Evolutionary conservation across 371 early-diverging fungal genomes (phyloP).

Genomic region (Chytridiales sp.): DNA sequence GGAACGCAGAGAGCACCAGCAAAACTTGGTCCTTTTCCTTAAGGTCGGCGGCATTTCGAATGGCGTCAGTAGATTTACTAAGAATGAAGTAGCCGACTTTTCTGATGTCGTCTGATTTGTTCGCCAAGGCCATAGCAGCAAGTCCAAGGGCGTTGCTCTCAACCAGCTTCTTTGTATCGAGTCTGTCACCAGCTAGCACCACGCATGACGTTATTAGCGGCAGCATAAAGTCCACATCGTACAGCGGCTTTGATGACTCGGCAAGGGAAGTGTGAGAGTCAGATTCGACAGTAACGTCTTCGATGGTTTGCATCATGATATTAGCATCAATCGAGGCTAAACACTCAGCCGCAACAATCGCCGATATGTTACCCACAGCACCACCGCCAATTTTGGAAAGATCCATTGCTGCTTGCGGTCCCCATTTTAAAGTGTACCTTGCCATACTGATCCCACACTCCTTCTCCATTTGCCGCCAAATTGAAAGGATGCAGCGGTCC

Average conservation of each 20-base stretch:
- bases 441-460: slow-evolving; percentile 37
- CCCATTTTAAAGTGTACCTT: slow-evolving; percentile 27
- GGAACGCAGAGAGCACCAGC: slow-evolving; percentile 64
- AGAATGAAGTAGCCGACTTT: slow-evolving; percentile 64
- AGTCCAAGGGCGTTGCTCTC: slow-evolving; percentile 72
- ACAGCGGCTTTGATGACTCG: slow-evolving; percentile 45
- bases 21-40: slow-evolving; percentile 66
- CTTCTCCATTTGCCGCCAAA: slow-evolving; percentile 38
- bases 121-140: slow-evolving; percentile 62
- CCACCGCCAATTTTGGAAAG: slow-evolving; percentile 36
- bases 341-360: slow-evolving; percentile 52
- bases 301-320: slow-evolving; percentile 64
- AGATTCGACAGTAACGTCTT: too few relatives aligned
- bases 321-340: slow-evolving; percentile 64
- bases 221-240: slow-evolving; percentile 71
- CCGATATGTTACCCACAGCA: slow-evolving; percentile 10
- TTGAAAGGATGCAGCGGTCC: slow-evolving; percentile 35
- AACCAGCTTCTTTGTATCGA: slow-evolving; percentile 40
- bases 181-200: slow-evolving; percentile 41
- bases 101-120: slow-evolving; percentile 54
- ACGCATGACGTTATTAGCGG: slow-evolving; percentile 67
- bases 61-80: slow-evolving; percentile 62
- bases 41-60: slow-evolving; percentile 42
- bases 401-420: slow-evolving; percentile 2
- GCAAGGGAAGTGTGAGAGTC: too few relatives aligned